A percentile compares a stretch with the other conserved stretches of the same genome.
Conservation (phyloP, 1,284 basidiomycete species). For the Ustilago lituana region DNA sequence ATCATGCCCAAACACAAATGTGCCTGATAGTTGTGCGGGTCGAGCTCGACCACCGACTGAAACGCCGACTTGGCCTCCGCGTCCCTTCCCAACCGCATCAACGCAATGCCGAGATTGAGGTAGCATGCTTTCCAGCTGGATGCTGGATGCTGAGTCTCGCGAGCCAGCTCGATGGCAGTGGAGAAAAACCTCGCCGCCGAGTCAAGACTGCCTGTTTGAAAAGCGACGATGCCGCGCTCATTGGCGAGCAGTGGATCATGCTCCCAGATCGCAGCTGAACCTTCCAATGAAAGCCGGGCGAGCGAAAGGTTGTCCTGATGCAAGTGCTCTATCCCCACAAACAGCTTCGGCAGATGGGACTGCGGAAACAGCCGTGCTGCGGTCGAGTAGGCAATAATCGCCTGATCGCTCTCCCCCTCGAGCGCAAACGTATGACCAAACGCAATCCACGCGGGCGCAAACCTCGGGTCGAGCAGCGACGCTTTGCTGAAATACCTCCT, state of each 20-base stretch:
- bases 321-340: constrained; percentile 98
- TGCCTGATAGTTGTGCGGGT: constrained; percentile 55
- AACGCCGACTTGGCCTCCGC: constrained; percentile 42
- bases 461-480: constrained; percentile 93
- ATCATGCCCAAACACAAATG: constrained; percentile 59
- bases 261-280: constrained; percentile 81
- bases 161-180: constrained; percentile 71
- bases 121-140: constrained; percentile 86
- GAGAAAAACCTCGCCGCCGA: constrained; percentile 72
- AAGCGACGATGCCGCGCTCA: constrained; percentile 91
- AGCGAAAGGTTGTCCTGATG: constrained; percentile 83
- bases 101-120: constrained; percentile 69
- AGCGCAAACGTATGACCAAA: constrained; percentile 97
- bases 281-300: constrained; percentile 86
- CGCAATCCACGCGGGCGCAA: constrained; percentile 94
- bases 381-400: constrained; percentile 96
- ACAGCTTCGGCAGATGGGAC: constrained; percentile 90
- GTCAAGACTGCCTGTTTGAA: constrained; percentile 79
- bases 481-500: constrained; percentile 76
- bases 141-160: constrained; percentile 82
- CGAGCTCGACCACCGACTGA: constrained; percentile 52
- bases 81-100: constrained; percentile 32
- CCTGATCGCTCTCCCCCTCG: constrained; percentile 95
- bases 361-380: constrained; percentile 92
- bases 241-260: constrained; percentile 89